Percentiles rank a stretch among this genome's conserved stretches.
Conservation (phyloP, 2,329 filamentous ascomycete genomes). For the Coniochaeta ligniaria region DNA sequence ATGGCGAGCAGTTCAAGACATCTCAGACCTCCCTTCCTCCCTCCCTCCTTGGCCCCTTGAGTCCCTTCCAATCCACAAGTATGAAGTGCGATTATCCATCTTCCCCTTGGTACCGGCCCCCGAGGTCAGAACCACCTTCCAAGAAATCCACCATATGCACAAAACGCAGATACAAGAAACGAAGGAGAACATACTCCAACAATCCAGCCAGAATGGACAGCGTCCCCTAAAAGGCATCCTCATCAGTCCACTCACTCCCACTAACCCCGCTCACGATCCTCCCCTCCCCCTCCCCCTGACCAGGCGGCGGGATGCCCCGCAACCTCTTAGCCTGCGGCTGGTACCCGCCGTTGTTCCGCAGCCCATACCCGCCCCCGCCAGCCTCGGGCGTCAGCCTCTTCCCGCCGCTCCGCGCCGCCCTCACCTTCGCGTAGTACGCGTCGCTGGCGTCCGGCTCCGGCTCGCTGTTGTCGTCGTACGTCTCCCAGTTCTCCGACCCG, state of each 20-base stretch:
- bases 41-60: background rate
- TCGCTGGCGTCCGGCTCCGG: slow-evolving; percentile 70
- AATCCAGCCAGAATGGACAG: background rate
- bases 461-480: slow-evolving; percentile 79
- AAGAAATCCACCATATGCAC: background rate
- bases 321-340: slow-evolving; percentile 41
- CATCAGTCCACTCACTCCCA: slow-evolving; percentile 61
- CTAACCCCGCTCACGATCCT: slow-evolving; percentile 20
- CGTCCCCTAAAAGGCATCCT: slow-evolving; percentile 38
- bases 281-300: background rate
- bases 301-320: slow-evolving; percentile 43
- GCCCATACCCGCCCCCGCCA: slow-evolving; percentile 20
- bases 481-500: slow-evolving; percentile 96
- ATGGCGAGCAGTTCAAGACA: background rate
- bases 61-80: background rate
- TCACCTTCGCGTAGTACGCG: slow-evolving; percentile 72
- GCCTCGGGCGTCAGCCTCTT: slow-evolving; percentile 55
- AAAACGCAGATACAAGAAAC: background rate
- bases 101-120: background rate
- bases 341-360: slow-evolving; percentile 27
- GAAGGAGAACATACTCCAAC: background rate
- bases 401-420: slow-evolving; percentile 51
- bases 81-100: background rate
- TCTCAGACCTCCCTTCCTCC: background rate
- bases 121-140: background rate